Evolutionary conservation across 148 eudicot species (phyloP), one percentile per base, ranked within the genome.

Genomic region (Vaccinium macrocarpon): DNA sequence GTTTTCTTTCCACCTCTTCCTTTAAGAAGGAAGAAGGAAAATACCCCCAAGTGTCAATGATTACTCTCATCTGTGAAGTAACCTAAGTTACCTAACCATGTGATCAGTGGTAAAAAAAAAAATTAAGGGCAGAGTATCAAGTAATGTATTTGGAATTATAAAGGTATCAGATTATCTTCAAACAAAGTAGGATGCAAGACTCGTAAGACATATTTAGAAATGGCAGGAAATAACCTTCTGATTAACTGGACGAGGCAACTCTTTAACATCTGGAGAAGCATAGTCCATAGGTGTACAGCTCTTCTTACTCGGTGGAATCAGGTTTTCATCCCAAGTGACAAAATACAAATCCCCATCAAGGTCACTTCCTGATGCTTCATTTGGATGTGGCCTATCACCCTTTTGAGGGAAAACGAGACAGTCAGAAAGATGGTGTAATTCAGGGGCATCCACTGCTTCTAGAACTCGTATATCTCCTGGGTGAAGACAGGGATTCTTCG

Each of bases 311-410:
- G 99, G 99, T 12, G 99, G 99, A 76, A 93, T 88, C 64, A 94
- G 92, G 84, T 87, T 88, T 70, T 89, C 86, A 85, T 96, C 99
- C 99, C 99, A 96, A 0, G 95, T 88, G 21, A 96, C 98, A 84
- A 94, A 96, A 81, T 96, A 96, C 14, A 92, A 88, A 90, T 96
- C 99, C 1, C 98, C 98, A 90, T 96, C 99, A 13, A 96, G 90
- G 85, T 96, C 99, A 87, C 99, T 96, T 55, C 99, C 98, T 0
- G 99, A 96, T 1, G 97, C 97, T 86, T 96, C 99, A 89, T 96
- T 85, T 15, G 99, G 61, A 83, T 96, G 99, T 3, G 99, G 98
- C 35, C 99, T 87, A 35, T 93, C 93, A 11, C 99, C 99, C 80
- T 94, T 94, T 82, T 93, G 98, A 48, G 99, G 99, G 51, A 96